Percentiles rank a stretch among this genome's conserved stretches.
Evolutionary conservation across 768 basidiomycete genomes (phyloP).

Genomic region (Suillus occidentalis): DNA sequence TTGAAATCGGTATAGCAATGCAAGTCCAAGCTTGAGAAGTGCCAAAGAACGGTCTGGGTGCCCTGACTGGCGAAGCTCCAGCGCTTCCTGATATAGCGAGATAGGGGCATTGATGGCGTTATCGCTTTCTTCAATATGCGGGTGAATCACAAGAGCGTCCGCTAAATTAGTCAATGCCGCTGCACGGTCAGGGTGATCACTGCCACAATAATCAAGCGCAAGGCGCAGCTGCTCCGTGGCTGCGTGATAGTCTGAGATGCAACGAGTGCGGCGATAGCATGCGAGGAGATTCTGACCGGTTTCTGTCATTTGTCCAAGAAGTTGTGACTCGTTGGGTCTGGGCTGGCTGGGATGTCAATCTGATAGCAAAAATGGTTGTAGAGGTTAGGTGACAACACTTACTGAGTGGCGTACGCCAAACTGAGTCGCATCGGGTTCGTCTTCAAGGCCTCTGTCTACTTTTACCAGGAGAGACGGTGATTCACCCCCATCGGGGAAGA

Average conservation of each 20-base stretch:
- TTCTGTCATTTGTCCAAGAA: slow-evolving; percentile 4
- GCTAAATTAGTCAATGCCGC: slow-evolving; percentile 16
- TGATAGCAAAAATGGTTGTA: background rate
- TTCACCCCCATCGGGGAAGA: background rate
- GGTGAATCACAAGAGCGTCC: background rate
- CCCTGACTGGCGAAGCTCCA: slow-evolving; percentile 8
- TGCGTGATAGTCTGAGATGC: slow-evolving; percentile 6
- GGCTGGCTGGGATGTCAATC: background rate
- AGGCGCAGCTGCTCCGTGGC: slow-evolving; percentile 6
- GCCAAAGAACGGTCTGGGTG: slow-evolving; percentile 12
- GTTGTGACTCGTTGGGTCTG: background rate
- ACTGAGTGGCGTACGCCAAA: background rate
- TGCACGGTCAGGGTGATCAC: background rate
- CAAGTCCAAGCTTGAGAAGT: slow-evolving; percentile 8
- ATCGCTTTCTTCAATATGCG: background rate
- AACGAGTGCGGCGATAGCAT: slow-evolving; percentile 4
- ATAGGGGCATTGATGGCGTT: background rate
- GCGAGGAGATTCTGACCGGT: slow-evolving; percentile 3
- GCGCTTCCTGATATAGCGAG: slow-evolving; percentile 9
- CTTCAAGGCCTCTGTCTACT: background rate
- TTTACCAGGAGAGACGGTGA: background rate
- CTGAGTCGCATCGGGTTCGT: background rate
- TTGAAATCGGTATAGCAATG: slow-evolving; percentile 9
- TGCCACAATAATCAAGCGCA: slow-evolving; percentile 9
- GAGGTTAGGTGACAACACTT: background rate